phyloP scores from a whole-genome alignment of 306 rosid species.

The Cucurbita moschata region DNA sequence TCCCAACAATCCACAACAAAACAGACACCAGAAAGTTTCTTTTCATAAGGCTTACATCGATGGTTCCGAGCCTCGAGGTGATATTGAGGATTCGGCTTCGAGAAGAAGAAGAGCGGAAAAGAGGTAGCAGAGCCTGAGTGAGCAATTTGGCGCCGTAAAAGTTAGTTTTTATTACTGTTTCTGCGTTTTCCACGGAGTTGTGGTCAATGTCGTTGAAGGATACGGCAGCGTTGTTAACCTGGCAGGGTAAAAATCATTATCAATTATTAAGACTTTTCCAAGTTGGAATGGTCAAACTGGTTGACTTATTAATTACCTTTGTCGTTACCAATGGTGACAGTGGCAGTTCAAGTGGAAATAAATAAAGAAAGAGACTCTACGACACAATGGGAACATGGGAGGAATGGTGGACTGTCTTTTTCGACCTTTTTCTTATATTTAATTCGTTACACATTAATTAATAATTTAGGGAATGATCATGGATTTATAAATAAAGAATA shows the following conservation, averaged over 20 bases:
- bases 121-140: conserved; percentile 43
- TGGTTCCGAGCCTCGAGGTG: conserved; percentile 79
- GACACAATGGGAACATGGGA: not conserved
- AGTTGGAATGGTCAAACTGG: not conserved
- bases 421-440: too few relatives aligned
- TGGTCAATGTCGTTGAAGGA: conserved; percentile 50
- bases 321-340: not conserved
- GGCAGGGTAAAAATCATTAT: not conserved
- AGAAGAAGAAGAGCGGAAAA: conserved; percentile 39
- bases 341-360: not conserved
- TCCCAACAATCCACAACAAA: too few relatives aligned
- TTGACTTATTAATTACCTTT: not conserved
- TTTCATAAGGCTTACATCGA: conserved; percentile 20
- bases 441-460: too few relatives aligned
- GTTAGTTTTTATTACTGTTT: conserved; percentile 53
- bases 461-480: too few relatives aligned
- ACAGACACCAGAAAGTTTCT: too few relatives aligned
- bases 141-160: conserved; percentile 58
- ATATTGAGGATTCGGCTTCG: conserved; percentile 49
- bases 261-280: not conserved
- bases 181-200: conserved; percentile 59
- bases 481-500: too few relatives aligned
- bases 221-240: conserved; percentile 84
- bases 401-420: too few relatives aligned
- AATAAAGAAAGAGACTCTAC: not conserved